These are phyloP conservation scores for Neopestalotiopsis clavispora DNA, from an alignment of 2,329 filamentous ascomycete species.

Conservation along the genomic window DNA sequence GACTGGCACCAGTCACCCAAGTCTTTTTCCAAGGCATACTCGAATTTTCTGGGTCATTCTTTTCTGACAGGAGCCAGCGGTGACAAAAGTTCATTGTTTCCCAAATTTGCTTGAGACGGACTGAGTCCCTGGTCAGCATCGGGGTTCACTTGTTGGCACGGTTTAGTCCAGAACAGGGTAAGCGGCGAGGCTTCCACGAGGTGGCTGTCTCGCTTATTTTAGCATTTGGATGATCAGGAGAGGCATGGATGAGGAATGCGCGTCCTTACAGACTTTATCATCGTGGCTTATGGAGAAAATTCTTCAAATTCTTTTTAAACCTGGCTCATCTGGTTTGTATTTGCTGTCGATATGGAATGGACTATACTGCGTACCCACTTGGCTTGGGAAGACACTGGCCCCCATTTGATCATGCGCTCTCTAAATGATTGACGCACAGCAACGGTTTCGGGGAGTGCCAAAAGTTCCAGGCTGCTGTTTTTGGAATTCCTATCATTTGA, in stretches of 20 bases:
- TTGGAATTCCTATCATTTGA: not conserved
- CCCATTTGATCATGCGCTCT: not conserved
- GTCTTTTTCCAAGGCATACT: slow-evolving; percentile 1
- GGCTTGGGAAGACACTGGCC: not conserved
- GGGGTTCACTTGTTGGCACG: not conserved
- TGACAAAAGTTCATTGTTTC: not conserved
- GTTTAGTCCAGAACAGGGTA: not conserved
- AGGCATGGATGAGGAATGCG: not conserved
- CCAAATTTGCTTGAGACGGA: not conserved
- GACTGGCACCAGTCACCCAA: not conserved
- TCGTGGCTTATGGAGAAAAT: not conserved
- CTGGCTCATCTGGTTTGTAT: not conserved
- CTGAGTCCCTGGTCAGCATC: not conserved
- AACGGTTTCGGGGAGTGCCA: not conserved
- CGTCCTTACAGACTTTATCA: not conserved
- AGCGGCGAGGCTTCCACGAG: not conserved
- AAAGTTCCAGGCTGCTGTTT: not conserved
- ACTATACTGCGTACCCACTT: not conserved
- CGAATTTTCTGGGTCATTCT: not conserved
- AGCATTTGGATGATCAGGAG: not conserved
- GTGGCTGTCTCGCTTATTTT: not conserved
- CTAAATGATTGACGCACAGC: not conserved
- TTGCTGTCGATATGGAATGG: not conserved
- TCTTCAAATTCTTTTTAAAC: not conserved
- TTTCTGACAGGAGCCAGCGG: not conserved